These are phyloP conservation scores for Lodderomyces margitis DNA, from an alignment of 1,139 yeast genomes.

Conservation along the genomic window DNA sequence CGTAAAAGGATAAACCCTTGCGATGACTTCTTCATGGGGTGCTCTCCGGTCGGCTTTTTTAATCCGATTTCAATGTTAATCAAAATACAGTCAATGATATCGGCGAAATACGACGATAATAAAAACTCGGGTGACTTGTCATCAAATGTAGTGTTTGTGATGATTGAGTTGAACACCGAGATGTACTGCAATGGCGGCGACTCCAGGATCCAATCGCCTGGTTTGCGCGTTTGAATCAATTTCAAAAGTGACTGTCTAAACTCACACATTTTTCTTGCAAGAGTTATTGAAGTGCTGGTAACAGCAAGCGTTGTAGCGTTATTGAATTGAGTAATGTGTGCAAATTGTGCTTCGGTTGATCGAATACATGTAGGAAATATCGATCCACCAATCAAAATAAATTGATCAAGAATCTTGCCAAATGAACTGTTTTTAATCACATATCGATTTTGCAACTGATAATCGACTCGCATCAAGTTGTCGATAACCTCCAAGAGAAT, in stretches of 20 bases:
- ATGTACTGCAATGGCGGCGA: conserved; percentile 52
- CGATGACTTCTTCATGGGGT: conserved; percentile 38
- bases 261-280: conserved; percentile 63
- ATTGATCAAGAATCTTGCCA: conserved; percentile 16
- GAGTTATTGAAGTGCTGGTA: conserved; percentile 63
- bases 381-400: conserved; percentile 24
- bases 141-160: conserved; percentile 28
- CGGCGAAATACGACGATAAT: conserved; percentile 66
- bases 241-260: conserved; percentile 53
- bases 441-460: conserved; percentile 13
- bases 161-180: conserved; percentile 47
- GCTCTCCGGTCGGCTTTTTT: conserved; percentile 26
- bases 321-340: conserved; percentile 30
- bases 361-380: conserved; percentile 58
- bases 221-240: conserved; percentile 49
- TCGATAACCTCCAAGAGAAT: conserved; percentile 48
- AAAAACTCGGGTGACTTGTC: conserved; percentile 47
- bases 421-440: conserved; percentile 17
- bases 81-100: conserved; percentile 71
- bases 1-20: conserved; percentile 73
- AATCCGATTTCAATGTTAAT: conserved; percentile 57
- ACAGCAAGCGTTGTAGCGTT: conserved; percentile 71
- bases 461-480: conserved; percentile 25
- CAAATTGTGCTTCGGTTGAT: conserved; percentile 53
- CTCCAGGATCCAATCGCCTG: conserved; percentile 71